These are phyloP conservation scores for Plasmodium sp. DNA, from an alignment of 169 alveolate genomes.

Conservation along the genomic window DNA sequence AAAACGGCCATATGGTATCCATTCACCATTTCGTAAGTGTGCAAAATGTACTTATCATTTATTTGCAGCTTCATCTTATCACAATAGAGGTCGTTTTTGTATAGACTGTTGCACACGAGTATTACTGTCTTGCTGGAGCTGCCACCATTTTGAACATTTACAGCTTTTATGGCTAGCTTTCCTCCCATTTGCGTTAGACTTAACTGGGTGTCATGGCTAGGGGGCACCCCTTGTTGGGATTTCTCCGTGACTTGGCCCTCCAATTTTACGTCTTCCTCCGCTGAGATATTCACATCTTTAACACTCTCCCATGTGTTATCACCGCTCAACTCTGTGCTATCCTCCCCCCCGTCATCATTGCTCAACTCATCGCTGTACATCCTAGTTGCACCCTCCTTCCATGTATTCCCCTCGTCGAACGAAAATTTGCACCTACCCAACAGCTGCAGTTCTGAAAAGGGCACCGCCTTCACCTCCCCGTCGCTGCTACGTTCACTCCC, in stretches of 20 bases:
- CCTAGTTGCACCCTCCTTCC: background rate
- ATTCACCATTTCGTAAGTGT: background rate
- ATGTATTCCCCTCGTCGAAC: background rate
- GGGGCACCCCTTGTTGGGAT: background rate
- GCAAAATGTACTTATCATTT: background rate
- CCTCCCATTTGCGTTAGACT: background rate
- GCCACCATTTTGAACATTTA: background rate
- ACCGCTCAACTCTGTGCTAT: background rate
- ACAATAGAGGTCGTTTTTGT: constrained; percentile 7
- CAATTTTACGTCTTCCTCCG: background rate
- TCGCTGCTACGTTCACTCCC: background rate
- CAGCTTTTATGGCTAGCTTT: background rate
- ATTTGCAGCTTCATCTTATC: background rate
- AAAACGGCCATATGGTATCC: background rate
- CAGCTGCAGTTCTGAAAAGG: background rate
- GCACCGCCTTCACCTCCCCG: background rate
- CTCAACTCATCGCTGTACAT: background rate
- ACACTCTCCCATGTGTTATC: background rate
- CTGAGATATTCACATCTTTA: background rate
- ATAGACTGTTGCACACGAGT: background rate
- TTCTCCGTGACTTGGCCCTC: background rate
- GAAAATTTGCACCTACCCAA: constrained; percentile 6
- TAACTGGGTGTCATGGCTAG: background rate
- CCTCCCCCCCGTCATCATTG: background rate
- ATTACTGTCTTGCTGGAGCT: background rate